Evolutionary conservation across 345 rosid genomes (phyloP), one percentile per base, ranked within the genome.

Genomic region (Cardamine chenopodiifolia): DNA sequence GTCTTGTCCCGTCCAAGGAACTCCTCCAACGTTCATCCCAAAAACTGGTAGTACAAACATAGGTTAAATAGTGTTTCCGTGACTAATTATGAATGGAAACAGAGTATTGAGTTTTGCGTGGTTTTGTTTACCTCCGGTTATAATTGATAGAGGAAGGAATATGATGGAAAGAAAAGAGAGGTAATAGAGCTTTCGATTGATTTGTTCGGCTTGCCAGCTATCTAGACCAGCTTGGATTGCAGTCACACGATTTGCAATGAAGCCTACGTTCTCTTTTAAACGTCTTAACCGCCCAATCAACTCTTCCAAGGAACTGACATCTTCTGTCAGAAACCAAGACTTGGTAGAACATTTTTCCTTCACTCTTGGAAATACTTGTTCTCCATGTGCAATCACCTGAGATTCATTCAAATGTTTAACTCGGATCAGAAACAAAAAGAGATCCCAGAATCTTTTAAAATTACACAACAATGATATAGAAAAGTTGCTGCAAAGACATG

Each of bases 11-110:
- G 99, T 96, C 99, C 99, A 96, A 22, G 98, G 99, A 81, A 96
- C 98, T 68, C 99, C 99, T 50, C 99, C 99, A 67, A 96, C 99
- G 8, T 96, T 96, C 99, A 96, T 94, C 69, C 98, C 99, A 47
- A 96, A 92, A 37, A 92, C 98, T 96, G 86, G 64, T 53, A 7
- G 15, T 66, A 18, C 1, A 44, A 29, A 1, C 34, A 61, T 7
- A 55, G 17, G 19, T 37, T 44, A 52, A 44, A 7, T 23, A 28
- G 55, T 18, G 26, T 18, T 61, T 52, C 2, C 1, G 1, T 6
- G 45, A 28, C 17, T 1, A 35, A 45, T 8, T n/a, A 45, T 9
- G 1, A 47, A 20, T 7, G 35, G 10, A 35, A 44, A 63, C 15
- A 62, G 19, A 20, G 34, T 17, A 57, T 31, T 44, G 65, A 1